Conservation (phyloP, 129 eudicot genomes). For the Tagetes erecta region DNA sequence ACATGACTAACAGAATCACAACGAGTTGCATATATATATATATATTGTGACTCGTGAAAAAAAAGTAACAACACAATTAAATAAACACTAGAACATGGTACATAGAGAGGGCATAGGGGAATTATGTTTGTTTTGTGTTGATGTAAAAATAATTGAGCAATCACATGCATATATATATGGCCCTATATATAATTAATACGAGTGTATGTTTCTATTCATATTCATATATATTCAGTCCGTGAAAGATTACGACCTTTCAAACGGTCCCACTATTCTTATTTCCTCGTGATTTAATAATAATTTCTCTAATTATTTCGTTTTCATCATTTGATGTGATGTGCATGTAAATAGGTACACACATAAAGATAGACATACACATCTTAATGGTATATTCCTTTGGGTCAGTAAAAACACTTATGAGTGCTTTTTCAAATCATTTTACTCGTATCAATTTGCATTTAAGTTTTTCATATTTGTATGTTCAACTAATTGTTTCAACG, state of each 20-base stretch:
- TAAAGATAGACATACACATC: too few relatives aligned
- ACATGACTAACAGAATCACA: too few relatives aligned
- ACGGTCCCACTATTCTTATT: slow-evolving; percentile 16
- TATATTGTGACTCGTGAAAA: neutral
- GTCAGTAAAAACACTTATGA: too few relatives aligned
- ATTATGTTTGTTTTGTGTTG: slow-evolving; percentile 21
- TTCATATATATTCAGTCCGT: slow-evolving; percentile 24
- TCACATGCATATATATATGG: slow-evolving; percentile 30
- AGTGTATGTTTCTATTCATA: neutral
- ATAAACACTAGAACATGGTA: neutral
- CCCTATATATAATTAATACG: neutral
- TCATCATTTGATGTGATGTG: neutral
- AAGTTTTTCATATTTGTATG: too few relatives aligned
- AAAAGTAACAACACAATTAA: neutral
- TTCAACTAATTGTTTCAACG: too few relatives aligned
- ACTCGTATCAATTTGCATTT: too few relatives aligned
- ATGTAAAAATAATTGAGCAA: slow-evolving; percentile 20
- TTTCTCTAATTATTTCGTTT: neutral
- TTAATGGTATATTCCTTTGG: too few relatives aligned
- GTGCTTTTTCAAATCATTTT: too few relatives aligned
- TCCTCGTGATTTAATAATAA: slow-evolving; percentile 21
- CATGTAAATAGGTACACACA: neutral
- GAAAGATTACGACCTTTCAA: slow-evolving; percentile 33
- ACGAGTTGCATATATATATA: too few relatives aligned
- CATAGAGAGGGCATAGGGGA: slow-evolving; percentile 5